Base-by-base conservation (phyloP, 192 early-diverging fungal species). In the Mortierella alpina region DNA sequence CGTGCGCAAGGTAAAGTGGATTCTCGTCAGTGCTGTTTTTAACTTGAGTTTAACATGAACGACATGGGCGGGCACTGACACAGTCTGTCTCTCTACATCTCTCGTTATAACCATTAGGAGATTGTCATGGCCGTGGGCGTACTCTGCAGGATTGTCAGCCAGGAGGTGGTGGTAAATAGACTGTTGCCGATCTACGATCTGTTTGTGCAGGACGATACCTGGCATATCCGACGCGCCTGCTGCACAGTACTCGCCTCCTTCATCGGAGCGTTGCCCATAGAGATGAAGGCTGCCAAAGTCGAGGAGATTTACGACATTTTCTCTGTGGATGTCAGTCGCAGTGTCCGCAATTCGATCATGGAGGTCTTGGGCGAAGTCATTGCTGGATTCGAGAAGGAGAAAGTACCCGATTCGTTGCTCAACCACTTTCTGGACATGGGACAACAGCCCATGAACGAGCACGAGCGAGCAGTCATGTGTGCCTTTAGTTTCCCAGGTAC, bases 331-430 rank as follows among this genome's bases (percentile, higher is more conserved):
- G 84, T 87, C 7, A 86, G 86, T 23, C 72, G 84, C 31, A 88
- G 84, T 63, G 89, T 90, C 9, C 74, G 87, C 15, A 88, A 84
- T 40, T 80, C 87, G 10, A 67, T 87, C 20, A 86, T 84, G 18
- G 89, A 90, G 52, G 82, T 90, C 12, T 68, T 87, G n/a, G 89
- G 89, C 22, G 86, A 88, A 64, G 65, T 90, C 12, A 88, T 90
- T 67, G 75, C 89, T 6, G 86, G 82, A 23, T 90, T 90, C 23
- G 73, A 87, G 17, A 80, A 79, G 20, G 75, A 72, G 5, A 61
- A 86, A 46, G 87, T 90, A 10, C 89, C 89, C 18, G 84, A 85
- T 51, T 70, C 74, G 14, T 63, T 90, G 4, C 45, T 90, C 23
- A 77, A 82, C 2, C 84, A 85, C 66, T 90, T 90, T 59, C 51